Base-by-base conservation (phyloP, 2,329 filamentous ascomycete species). In the Penicillium sp. region DNA sequence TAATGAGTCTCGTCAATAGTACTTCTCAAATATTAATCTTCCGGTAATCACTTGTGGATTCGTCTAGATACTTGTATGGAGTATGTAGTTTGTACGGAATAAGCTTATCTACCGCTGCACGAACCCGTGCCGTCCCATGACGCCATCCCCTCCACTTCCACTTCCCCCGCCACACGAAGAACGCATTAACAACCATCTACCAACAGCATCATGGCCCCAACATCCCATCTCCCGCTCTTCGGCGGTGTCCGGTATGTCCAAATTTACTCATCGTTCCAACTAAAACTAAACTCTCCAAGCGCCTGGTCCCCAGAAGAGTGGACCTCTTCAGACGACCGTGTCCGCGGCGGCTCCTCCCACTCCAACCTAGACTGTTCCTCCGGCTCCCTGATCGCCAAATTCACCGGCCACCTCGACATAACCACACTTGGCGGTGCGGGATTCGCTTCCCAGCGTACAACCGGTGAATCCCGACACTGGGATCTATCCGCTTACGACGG, bases 401-500 rank as follows among this genome's bases (percentile, higher is more conserved):
- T 89, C 65, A 66, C 76, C 47, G 85, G 86, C 2, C 69, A 70
- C 15, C 72, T 92, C 13, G 85, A 92, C 63, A 86, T 82, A 46
- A 74, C 73, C 36, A 79, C 84, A 0, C 76, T 92, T 0, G 85
- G 85, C 16, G 85, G 84, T 18, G 85, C 86, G 1, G 86, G 86
- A 4, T 92, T 93, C 57, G 85, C 85, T 7, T 85, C 81, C 3
- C 86, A 90, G 59, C 76, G 82, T 31, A 87, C 82, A 3, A 72
- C 70, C 3, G 63, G 62, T 26, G 76, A 79, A 6, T 65, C 73
- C 26, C 63, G 71, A 10, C 64, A 65, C 15, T 84, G 82, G 74
- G 75, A 92, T 52, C 64, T 92, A 6, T 74, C 73, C 1, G 55
- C 51, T 8, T 83, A 80, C 50, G 72, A 77, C 30, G 84, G 83